Evolutionary conservation across 441 rosid species (phyloP), one percentile per base, ranked within the genome.

Genomic region (Aquilaria agallochum): DNA sequence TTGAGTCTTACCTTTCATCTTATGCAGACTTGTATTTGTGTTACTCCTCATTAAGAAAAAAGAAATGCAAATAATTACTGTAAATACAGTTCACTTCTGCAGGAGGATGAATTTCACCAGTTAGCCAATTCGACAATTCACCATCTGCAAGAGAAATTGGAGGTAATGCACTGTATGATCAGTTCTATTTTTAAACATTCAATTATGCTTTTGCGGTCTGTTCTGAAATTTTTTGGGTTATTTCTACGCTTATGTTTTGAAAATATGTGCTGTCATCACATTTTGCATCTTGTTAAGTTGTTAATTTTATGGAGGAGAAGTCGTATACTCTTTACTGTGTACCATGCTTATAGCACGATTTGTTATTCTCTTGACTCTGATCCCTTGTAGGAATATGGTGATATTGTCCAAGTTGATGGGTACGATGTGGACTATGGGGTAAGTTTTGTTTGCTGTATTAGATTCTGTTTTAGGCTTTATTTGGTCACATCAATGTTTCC

Each of bases 351-450:
- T 40, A 40, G 9, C 45, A 40, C 9, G 9, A 40, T 10, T 40
- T 40, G 45, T 40, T 40, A 5, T 40, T 40, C 45, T 40, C 9
- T 31, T 55, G 36, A 4, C 50, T 42, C 69, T 59, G 47, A 58
- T 53, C 2, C 45, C 46, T 69, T 66, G 51, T 80, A 94, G 95
- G 96, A 89, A 55, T 94, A 87, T 72, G 96, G 96, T 14, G 96
- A 94, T 73, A 58, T 7, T 11, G 62, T 84, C 34, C 87, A 89
- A 73, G 69, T 95, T 56, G 91, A 95, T 74, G 99, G 99, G 6
- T 82, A 89, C 66, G 96, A 95, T 72, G 82, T 87, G 15, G 97
- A 91, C 69, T 95, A 86, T 59, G 95, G 94, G 91, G 99, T 89
- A 80, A 79, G 81, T 58, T 31, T 64, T 63, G 31, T 50, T 51